A percentile compares a stretch with the other conserved stretches of the same genome.
Evolutionary conservation across 768 basidiomycete species (phyloP).

Genomic region (Paxillus involutus): DNA sequence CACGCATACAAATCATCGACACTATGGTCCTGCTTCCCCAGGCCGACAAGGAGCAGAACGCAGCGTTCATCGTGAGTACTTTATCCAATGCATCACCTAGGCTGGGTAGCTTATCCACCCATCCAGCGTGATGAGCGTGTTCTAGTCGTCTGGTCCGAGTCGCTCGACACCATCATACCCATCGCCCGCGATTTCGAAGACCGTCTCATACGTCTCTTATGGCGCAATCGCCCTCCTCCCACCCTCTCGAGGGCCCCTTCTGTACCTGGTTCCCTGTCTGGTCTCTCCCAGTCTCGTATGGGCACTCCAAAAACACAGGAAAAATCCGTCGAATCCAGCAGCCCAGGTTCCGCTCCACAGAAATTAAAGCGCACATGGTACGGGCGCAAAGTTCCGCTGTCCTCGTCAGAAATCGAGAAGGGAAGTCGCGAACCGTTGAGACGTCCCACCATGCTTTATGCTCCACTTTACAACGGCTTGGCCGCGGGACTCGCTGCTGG

Average conservation of each 20-base stretch:
- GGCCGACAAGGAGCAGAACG: conserved; percentile 34
- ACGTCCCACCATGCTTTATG: conserved; percentile 24
- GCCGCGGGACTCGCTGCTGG: conserved; percentile 27
- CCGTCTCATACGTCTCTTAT: conserved; percentile 55
- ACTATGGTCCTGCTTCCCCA: conserved; percentile 74
- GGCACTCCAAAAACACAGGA: conserved; percentile 16
- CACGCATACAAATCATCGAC: conserved; percentile 83
- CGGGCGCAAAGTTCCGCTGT: conserved; percentile 48
- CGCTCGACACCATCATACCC: conserved; percentile 70
- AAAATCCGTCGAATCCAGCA: conserved; percentile 14
- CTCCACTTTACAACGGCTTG: conserved; percentile 27
- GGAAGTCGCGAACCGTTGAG: conserved; percentile 7
- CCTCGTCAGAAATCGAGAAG: conserved; percentile 32
- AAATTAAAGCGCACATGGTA: conserved; percentile 57
- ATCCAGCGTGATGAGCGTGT: conserved; percentile 77
- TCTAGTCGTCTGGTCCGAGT: conserved; percentile 83
- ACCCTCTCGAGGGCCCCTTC: conserved; percentile 25
- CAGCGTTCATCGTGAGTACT: conserved; percentile 72
- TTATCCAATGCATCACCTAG: not conserved
- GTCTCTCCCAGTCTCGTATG: conserved; percentile 33
- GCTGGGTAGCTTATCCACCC: not conserved
- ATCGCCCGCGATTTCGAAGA: conserved; percentile 52
- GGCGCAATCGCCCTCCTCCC: conserved; percentile 39
- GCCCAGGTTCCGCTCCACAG: conserved; percentile 24
- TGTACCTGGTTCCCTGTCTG: conserved; percentile 35